These are phyloP conservation scores for Lycium ferocissimum DNA, from an alignment of 257 asterid species.

Conservation along the genomic window DNA sequence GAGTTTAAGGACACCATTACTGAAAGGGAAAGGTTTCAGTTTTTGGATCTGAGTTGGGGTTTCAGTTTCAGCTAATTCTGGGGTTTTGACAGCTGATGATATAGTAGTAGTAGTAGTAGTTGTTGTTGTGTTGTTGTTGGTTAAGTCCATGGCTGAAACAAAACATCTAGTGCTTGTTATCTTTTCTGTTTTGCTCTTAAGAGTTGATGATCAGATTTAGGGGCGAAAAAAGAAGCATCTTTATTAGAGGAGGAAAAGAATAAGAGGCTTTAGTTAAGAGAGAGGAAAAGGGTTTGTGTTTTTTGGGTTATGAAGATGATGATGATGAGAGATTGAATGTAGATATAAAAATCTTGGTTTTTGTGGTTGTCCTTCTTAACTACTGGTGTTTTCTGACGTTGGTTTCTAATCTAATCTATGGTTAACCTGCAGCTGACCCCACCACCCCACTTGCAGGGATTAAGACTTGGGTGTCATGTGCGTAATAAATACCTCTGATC, in stretches of 20 bases:
- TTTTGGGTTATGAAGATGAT: conserved; percentile 37
- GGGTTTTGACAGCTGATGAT: conserved; percentile 53
- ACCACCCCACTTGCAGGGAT: not conserved
- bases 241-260: not conserved
- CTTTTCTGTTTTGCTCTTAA: not conserved
- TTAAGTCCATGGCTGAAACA: conserved; percentile 66
- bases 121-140: not conserved
- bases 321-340: conserved; percentile 32
- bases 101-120: conserved; percentile 1
- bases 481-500: conserved; percentile 30
- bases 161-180: conserved; percentile 39
- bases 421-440: conserved; percentile 43
- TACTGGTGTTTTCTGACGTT: conserved; percentile 49
- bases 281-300: not conserved
- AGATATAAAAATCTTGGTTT: conserved; percentile 58
- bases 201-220: conserved; percentile 39
- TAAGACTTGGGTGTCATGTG: conserved; percentile 20
- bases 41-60: conserved; percentile 75
- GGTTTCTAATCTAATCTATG: conserved; percentile 55
- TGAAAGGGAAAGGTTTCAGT: conserved; percentile 49
- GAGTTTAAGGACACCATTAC: conserved; percentile 87
- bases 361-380: conserved; percentile 78
- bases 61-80: conserved; percentile 63
- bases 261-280: not conserved
- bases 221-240: conserved; percentile 25